Evolutionary conservation across 2,329 filamentous ascomycete genomes (phyloP), one percentile per base, ranked within the genome.

Genomic region (Paracoccidioides lutzii): DNA sequence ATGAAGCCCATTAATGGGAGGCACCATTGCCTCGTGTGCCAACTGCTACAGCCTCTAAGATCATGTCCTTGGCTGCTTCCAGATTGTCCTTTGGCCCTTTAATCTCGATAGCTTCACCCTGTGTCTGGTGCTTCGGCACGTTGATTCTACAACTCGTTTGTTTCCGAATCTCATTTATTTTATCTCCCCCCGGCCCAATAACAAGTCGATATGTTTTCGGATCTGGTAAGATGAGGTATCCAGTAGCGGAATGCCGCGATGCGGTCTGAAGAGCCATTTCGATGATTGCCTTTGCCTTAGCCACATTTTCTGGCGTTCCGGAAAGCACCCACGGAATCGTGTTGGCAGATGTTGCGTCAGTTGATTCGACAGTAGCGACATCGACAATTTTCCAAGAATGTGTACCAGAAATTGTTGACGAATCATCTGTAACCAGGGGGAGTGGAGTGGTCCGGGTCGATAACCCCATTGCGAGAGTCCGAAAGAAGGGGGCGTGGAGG

Each of bases 131-230:
- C 62, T 88, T 84, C 28, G 93, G 93, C 43, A 98, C 91, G 61
- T 90, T 90, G 68, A 98, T 94, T 74, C 87, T 90, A 73, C 90
- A 96, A 55, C 87, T 88, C 53, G 90, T 96, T 76, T 93, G 83
- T 75, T 88, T 89, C 63, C 93, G 84, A 68, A 98, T 96, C 44
- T 82, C 76, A 73, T 96, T 96, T 70, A 98, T 94, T 72, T 91
- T 91, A 70, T 82, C 87, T 57, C 93, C 93, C 58, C 86, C 87
- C 61, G 85, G 84, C 4, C 93, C 93, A 63, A 98, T 90, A 51
- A 98, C 88, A 61, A 87, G 87, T 59, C 91, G 83, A 77, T 96
- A 95, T 49, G 88, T 89, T 63, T 81, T 83, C 9, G 93, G 88
- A 67, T 98, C 91, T 0, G 91, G 87, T 42, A 98, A 80, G 61